Evolutionary conservation across 1,284 basidiomycete species (phyloP), one percentile per base, ranked within the genome.

Genomic region (Ustanciosporium gigantosporum): DNA sequence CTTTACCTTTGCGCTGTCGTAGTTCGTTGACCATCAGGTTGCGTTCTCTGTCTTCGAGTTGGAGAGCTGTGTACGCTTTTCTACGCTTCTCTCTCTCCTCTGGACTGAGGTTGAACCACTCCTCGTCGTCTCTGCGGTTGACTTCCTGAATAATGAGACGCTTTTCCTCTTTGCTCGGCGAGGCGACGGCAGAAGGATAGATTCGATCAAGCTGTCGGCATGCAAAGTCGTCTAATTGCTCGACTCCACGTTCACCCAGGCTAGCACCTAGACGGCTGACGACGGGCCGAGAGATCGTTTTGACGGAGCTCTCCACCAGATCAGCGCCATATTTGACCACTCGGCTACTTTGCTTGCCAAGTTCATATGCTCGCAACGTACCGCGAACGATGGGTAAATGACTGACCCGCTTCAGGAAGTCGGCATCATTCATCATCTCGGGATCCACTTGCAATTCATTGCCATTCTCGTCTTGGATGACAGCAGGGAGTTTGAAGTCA

Each of bases 301-400:
- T 89, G 44, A 93, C 85, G 32, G 87, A 87, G 3, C 86, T 88
- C 78, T 91, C 90, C 80, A 92, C 85, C 81, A 91, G 87, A 75
- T 88, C 88, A 17, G 88, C 90, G 46, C 90, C 88, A 74, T 90
- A 91, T 88, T 89, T 89, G 69, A 90, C 88, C 23, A 90, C 86
- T 36, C 86, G 81, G 25, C 87, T 89, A 56, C 84, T 86, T 19
- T 86, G 86, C 78, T 89, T 90, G 38, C 85, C 85, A 35, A 87
- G 83, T 73, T 89, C 87, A 72, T 90, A 90, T 6, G 84, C 86
- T 19, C 85, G 80, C 27, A 90, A 72, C 0, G 87, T 87, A 11
- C 84, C 84, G 56, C 84, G 84, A 16, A 91, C 85, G 36, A 89
- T 73, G 0, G 84, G 84, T 8, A 70, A 50, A 34, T 68, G 67